Evolutionary conservation across 1,139 yeast genomes (phyloP).

Genomic region (Candida gigantensis): DNA sequence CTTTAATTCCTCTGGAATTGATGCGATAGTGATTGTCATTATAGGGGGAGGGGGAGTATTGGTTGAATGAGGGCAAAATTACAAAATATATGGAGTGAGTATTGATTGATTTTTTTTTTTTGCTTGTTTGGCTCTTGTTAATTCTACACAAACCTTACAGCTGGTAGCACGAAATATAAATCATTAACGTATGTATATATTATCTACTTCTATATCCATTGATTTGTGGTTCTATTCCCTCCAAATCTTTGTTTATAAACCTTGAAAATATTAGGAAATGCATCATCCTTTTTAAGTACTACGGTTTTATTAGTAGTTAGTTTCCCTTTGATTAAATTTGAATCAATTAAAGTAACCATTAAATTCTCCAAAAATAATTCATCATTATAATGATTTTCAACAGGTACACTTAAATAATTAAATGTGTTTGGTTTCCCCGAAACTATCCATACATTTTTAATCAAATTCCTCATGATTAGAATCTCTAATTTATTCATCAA

Average conservation of each 20-base stretch:
- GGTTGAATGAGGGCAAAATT: no score
- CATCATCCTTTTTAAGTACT: slow-evolving; percentile 50
- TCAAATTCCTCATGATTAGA: slow-evolving; percentile 48
- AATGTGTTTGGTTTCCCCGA: slow-evolving; percentile 28
- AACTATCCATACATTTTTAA: slow-evolving; percentile 36
- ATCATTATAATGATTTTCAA: slow-evolving; percentile 16
- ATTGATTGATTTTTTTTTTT: no score
- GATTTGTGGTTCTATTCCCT: slow-evolving; percentile 8
- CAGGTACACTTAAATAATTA: slow-evolving; percentile 28
- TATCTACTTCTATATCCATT: slow-evolving; percentile 14
- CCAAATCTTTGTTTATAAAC: slow-evolving; percentile 19
- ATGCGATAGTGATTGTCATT: slow-evolving; percentile 18
- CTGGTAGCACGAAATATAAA: no score
- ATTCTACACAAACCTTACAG: no score
- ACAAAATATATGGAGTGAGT: no score
- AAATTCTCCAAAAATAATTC: slow-evolving; percentile 48
- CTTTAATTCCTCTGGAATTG: slow-evolving; percentile 31
- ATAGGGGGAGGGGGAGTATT: no score
- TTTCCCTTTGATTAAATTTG: slow-evolving; percentile 55
- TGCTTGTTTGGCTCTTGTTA: no score
- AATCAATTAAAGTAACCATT: slow-evolving; percentile 51
- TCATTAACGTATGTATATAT: no score
- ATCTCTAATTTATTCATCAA: slow-evolving; percentile 35
- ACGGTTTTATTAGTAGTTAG: slow-evolving; percentile 47
- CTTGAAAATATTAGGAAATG: slow-evolving; percentile 48